phyloP scores from a whole-genome alignment of 345 rosid genomes.

The Heritiera littoralis region DNA sequence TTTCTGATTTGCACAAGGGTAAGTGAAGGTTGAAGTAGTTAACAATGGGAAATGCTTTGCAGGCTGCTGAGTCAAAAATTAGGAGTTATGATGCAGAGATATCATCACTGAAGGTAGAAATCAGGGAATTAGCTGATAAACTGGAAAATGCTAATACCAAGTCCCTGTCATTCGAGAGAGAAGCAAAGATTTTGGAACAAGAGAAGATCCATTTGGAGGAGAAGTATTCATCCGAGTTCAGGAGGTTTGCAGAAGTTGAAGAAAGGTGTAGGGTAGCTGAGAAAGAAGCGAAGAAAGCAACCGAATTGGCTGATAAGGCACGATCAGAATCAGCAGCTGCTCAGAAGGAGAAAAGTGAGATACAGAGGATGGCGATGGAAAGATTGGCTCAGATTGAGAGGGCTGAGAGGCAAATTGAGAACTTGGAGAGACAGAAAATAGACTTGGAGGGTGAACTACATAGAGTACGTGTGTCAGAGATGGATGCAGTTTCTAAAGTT shows the following conservation, averaged over 20 bases:
- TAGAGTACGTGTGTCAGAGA: slow-evolving; percentile 61
- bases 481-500: slow-evolving; percentile 71
- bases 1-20: background rate
- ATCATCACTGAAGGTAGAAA: slow-evolving; percentile 56
- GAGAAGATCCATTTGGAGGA: slow-evolving; percentile 83
- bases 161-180: slow-evolving; percentile 73
- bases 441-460: slow-evolving; percentile 63
- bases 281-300: slow-evolving; percentile 82
- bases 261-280: slow-evolving; percentile 82
- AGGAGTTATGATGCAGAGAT: slow-evolving; percentile 72
- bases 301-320: slow-evolving; percentile 83
- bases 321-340: slow-evolving; percentile 79
- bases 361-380: slow-evolving; percentile 91
- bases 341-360: slow-evolving; percentile 75
- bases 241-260: slow-evolving; percentile 81
- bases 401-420: slow-evolving; percentile 76
- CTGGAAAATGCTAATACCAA: slow-evolving; percentile 63
- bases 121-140: slow-evolving; percentile 61
- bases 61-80: slow-evolving; percentile 90
- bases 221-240: slow-evolving; percentile 75
- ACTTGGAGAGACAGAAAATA: slow-evolving; percentile 67
- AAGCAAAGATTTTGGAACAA: slow-evolving; percentile 78
- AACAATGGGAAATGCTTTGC: slow-evolving; percentile 36
- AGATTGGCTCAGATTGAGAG: slow-evolving; percentile 83
- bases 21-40: slow-evolving; percentile 6